Conservation (phyloP, 805 yeast genomes). For the Lachancea lanzarotensis region DNA sequence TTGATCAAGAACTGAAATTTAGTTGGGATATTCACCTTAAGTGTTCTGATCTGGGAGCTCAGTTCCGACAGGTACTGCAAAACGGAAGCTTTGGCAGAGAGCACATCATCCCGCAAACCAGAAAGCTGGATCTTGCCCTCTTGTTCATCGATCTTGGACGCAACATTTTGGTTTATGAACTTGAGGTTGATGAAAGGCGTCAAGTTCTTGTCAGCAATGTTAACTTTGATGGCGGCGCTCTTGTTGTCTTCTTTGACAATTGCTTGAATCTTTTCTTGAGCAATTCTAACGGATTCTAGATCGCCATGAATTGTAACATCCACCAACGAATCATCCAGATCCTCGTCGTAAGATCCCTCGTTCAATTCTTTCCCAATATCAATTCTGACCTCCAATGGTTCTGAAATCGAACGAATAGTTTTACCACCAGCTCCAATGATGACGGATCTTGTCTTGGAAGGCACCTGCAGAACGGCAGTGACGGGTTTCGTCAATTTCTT, state of each 20-base stretch:
- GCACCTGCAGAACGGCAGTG: constrained; percentile 53
- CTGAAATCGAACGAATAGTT: constrained; percentile 71
- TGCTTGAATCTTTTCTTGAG: constrained; percentile 59
- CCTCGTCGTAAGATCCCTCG: constrained; percentile 43
- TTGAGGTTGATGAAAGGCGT: constrained; percentile 29
- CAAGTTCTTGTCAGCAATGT: constrained; percentile 36
- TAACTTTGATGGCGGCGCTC: constrained; percentile 43
- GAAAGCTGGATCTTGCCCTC: constrained; percentile 44
- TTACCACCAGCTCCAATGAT: constrained; percentile 87
- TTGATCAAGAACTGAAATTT: constrained; percentile 65
- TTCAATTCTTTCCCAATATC: constrained; percentile 36
- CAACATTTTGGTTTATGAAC: constrained; percentile 27
- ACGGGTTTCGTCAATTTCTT: constrained; percentile 74
- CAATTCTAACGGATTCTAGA: constrained; percentile 69
- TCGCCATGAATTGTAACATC: constrained; percentile 74
- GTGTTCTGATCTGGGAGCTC: constrained; percentile 41
- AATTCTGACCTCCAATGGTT: constrained; percentile 65
- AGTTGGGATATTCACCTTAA: constrained; percentile 58
- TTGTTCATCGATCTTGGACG: constrained; percentile 16
- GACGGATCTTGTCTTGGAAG: constrained; percentile 67
- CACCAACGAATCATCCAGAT: constrained; percentile 52
- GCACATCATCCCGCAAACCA: constrained; percentile 67
- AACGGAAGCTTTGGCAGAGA: constrained; percentile 48
- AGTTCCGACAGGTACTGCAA: constrained; percentile 41
- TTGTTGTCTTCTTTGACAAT: constrained; percentile 75